These are phyloP conservation scores for Plasmodium fragile DNA, from an alignment of 169 alveolate genomes.

Conservation along the genomic window DNA sequence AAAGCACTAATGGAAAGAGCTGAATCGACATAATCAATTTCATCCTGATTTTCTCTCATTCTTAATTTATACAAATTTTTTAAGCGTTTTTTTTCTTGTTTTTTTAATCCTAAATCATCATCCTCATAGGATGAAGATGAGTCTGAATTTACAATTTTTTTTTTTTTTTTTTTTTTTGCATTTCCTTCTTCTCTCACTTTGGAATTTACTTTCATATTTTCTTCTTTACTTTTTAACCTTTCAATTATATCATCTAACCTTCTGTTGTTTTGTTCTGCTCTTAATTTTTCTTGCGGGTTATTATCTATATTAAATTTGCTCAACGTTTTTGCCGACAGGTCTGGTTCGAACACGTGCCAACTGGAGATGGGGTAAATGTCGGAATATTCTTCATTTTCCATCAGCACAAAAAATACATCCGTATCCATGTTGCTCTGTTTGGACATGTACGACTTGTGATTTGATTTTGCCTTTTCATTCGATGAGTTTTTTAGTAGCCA, in stretches of 20 bases:
- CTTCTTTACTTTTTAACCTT: constrained; percentile 68
- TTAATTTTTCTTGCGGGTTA: constrained; percentile 29
- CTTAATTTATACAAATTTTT: constrained; percentile 66
- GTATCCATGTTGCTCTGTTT: constrained; percentile 76
- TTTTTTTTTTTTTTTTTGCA: constrained; percentile 35
- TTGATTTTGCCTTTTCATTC: constrained; percentile 25
- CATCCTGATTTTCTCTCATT: constrained; percentile 64
- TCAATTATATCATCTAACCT: constrained; percentile 74
- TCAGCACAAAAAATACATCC: constrained; percentile 55
- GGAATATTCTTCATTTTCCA: constrained; percentile 73
- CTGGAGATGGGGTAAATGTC: constrained; percentile 72
- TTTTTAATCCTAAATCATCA: constrained; percentile 73
- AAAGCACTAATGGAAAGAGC: constrained; percentile 47
- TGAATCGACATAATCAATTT: constrained; percentile 74
- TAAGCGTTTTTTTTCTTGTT: constrained; percentile 75
- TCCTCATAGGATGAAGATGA: constrained; percentile 21
- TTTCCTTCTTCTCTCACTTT: constrained; percentile 31
- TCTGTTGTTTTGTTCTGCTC: constrained; percentile 33
- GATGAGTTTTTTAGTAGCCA: constrained; percentile 68
- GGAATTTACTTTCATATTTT: constrained; percentile 22
- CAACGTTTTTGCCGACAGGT: constrained; percentile 27
- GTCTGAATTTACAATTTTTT: background rate
- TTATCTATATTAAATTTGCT: constrained; percentile 33
- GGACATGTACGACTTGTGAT: constrained; percentile 55
- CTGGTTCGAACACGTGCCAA: constrained; percentile 77